Evolutionary conservation across 306 rosid genomes (phyloP).

Genomic region (Casuarina equisetifolia): DNA sequence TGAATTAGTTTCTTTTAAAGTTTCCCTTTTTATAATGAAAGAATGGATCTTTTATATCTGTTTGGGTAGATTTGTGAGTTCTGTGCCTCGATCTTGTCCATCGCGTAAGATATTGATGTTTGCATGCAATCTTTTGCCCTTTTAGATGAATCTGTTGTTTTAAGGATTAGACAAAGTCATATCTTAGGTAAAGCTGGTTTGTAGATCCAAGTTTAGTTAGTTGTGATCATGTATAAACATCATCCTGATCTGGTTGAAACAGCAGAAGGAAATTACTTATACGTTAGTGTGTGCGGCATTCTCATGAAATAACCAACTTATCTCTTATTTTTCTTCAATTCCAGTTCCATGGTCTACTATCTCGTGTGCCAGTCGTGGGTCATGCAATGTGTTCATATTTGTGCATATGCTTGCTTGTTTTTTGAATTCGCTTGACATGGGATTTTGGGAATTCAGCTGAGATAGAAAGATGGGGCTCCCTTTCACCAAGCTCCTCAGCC

Average conservation of each 20-base stretch:
- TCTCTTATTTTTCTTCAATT: neutral
- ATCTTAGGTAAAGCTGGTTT: neutral
- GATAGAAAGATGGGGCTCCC: constrained; percentile 59
- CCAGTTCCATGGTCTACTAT: neutral
- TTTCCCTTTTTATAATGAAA: neutral
- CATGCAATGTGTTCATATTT: neutral
- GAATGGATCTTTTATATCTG: neutral
- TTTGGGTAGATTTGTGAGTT: no score
- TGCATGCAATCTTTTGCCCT: neutral
- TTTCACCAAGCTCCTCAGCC: constrained; percentile 65
- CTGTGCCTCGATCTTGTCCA: neutral
- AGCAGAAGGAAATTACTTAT: neutral
- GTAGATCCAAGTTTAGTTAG: neutral
- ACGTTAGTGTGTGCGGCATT: neutral
- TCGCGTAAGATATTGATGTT: neutral
- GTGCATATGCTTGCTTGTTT: neutral
- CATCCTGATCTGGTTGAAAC: neutral
- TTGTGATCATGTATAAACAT: no score
- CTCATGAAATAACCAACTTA: neutral
- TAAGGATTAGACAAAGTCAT: neutral
- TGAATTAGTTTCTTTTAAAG: neutral
- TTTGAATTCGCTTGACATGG: constrained; percentile 9
- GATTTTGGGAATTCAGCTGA: constrained; percentile 29
- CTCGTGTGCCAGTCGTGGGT: neutral
- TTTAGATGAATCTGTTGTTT: neutral